These are phyloP conservation scores for Fraxinus floribunda DNA, from an alignment of 305 asterid genomes.

Conservation along the genomic window DNA sequence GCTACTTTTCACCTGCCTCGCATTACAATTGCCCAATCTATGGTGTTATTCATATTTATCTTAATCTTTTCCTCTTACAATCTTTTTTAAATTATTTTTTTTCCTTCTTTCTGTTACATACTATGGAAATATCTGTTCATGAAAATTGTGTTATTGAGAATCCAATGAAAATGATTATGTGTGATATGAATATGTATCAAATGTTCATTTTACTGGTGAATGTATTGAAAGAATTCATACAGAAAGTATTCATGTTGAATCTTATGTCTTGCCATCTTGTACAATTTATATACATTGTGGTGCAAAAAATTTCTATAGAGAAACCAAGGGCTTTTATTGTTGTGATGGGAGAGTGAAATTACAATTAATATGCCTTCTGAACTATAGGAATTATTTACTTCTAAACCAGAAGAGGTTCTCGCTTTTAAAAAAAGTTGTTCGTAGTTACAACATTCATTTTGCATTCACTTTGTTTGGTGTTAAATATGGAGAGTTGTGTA, in stretches of 20 bases:
- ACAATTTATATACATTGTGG: not conserved
- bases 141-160: not conserved
- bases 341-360: not conserved
- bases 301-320: too few relatives aligned
- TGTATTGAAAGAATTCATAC: not conserved
- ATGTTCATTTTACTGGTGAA: not conserved
- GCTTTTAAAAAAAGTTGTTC: not conserved
- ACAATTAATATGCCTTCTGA: not conserved
- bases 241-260: not conserved
- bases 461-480: not conserved
- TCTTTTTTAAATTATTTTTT: too few relatives aligned
- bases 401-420: not conserved
- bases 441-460: too few relatives aligned
- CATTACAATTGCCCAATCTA: too few relatives aligned
- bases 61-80: too few relatives aligned
- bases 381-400: not conserved
- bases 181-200: too few relatives aligned
- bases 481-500: not conserved
- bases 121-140: too few relatives aligned
- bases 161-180: too few relatives aligned
- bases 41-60: too few relatives aligned
- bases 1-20: too few relatives aligned
- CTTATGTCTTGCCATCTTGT: not conserved
- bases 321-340: not conserved
- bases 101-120: too few relatives aligned